Conservation (phyloP, 2,329 filamentous ascomycete genomes). For the Pochonia chlamydosporia region DNA sequence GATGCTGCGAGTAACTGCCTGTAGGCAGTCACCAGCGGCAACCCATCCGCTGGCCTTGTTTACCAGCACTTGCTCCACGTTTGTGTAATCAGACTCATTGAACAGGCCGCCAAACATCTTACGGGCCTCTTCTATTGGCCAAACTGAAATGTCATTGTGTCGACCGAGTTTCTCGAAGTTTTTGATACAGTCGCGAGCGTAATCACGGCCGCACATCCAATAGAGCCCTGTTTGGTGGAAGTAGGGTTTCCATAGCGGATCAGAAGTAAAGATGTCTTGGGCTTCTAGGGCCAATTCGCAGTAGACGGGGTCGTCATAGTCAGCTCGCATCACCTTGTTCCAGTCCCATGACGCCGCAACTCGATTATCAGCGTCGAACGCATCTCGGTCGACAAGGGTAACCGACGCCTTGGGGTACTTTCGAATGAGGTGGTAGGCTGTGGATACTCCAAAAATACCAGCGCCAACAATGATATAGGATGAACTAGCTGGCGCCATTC, state of each 20-base stretch:
- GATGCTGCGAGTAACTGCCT: slow-evolving; percentile 45
- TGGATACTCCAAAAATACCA: slow-evolving; percentile 61
- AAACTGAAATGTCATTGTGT: slow-evolving; percentile 33
- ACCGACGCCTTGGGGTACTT: slow-evolving; percentile 43
- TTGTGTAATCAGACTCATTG: slow-evolving; percentile 52
- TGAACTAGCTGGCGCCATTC: slow-evolving; percentile 15
- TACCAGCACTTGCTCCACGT: slow-evolving; percentile 52
- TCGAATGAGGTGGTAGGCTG: slow-evolving; percentile 55
- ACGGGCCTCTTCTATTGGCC: slow-evolving; percentile 38
- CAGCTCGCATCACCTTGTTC: slow-evolving; percentile 67
- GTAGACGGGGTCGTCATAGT: slow-evolving; percentile 61
- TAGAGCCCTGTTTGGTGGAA: slow-evolving; percentile 58
- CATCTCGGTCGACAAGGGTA: slow-evolving; percentile 52
- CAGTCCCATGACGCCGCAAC: slow-evolving; percentile 65
- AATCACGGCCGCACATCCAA: slow-evolving; percentile 46
- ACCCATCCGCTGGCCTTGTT: slow-evolving; percentile 60
- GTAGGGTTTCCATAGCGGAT: slow-evolving; percentile 49
- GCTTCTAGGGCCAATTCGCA: slow-evolving; percentile 60
- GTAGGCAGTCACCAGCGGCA: slow-evolving; percentile 53
- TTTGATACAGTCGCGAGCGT: slow-evolving; percentile 44
- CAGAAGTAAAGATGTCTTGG: slow-evolving; percentile 52
- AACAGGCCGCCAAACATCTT: slow-evolving; percentile 54
- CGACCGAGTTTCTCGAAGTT: slow-evolving; percentile 44
- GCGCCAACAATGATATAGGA: slow-evolving; percentile 57
- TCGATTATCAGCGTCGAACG: slow-evolving; percentile 38